phyloP scores from a whole-genome alignment of 805 yeast species.

The Wickerhamiella parazyma region DNA sequence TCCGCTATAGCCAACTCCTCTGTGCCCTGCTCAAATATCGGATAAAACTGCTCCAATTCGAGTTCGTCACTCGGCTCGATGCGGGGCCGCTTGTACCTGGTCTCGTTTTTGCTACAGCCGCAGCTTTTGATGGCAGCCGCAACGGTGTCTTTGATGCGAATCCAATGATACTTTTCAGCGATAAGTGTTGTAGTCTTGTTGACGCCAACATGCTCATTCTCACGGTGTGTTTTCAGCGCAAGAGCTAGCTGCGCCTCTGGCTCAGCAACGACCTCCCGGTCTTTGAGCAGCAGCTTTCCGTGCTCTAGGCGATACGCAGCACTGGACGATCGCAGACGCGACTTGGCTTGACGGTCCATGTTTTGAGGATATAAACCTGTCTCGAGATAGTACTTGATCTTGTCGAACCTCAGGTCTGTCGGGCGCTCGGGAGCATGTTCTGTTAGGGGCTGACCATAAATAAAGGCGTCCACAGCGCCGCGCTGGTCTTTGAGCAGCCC shows the following conservation, averaged over 20 bases:
- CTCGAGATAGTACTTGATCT: conserved; percentile 61
- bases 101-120: conserved; percentile 33
- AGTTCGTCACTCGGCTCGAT: background rate
- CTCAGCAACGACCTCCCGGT: conserved; percentile 71
- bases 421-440: conserved; percentile 30
- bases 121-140: conserved; percentile 67
- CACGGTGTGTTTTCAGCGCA: conserved; percentile 50
- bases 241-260: conserved; percentile 61
- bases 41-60: background rate
- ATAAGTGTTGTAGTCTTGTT: conserved; percentile 71
- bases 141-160: conserved; percentile 77
- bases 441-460: conserved; percentile 69
- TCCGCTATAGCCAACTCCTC: conserved; percentile 54
- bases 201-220: conserved; percentile 67
- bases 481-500: conserved; percentile 78
- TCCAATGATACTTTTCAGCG: conserved; percentile 79
- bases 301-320: conserved; percentile 58
- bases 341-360: conserved; percentile 71
- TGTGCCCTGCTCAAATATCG: conserved; percentile 24
- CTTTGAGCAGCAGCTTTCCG: conserved; percentile 64
- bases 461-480: conserved; percentile 72
- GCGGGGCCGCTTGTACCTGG: background rate
- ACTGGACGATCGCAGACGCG: conserved; percentile 67
- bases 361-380: conserved; percentile 78
- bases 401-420: conserved; percentile 43